Conservation (phyloP, 495 filamentous ascomycete genomes). For the Podospora pseudocomata region DNA sequence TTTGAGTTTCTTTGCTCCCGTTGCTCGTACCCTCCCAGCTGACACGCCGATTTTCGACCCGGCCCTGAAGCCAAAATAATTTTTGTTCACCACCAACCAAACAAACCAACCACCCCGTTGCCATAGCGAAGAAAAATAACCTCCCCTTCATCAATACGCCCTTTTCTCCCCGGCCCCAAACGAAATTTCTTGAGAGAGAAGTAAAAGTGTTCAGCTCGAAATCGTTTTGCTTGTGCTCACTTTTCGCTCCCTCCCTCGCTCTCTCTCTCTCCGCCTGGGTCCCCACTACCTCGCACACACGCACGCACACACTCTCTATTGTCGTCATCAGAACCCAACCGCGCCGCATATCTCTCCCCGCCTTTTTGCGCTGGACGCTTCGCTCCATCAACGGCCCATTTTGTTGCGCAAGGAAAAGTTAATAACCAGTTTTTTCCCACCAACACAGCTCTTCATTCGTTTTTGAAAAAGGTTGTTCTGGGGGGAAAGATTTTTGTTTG, state of each 20-base stretch:
- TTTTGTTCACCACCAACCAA: constrained; percentile 2
- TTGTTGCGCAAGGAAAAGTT: too few species aligned
- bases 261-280: not conserved
- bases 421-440: too few species aligned
- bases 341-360: too few species aligned
- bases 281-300: not conserved
- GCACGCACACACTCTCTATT: constrained; percentile 4
- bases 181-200: too few species aligned
- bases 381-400: too few species aligned
- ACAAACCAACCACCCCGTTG: constrained; percentile 6
- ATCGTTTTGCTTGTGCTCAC: not conserved
- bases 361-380: too few species aligned
- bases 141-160: not conserved
- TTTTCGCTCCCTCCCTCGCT: not conserved
- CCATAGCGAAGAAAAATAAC: not conserved
- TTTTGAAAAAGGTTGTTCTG: too few species aligned
- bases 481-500: not conserved
- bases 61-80: too few species aligned
- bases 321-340: not conserved
- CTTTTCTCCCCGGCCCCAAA: not conserved
- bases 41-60: not conserved
- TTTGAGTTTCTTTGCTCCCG: constrained; percentile 4
- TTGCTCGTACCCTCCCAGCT: not conserved
- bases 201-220: too few species aligned
- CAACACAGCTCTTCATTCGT: too few species aligned